Percentiles rank a stretch among this genome's conserved stretches.
phyloP scores from a whole-genome alignment of 1,139 yeast genomes.

The Kurtzmaniella quercitrusa region DNA sequence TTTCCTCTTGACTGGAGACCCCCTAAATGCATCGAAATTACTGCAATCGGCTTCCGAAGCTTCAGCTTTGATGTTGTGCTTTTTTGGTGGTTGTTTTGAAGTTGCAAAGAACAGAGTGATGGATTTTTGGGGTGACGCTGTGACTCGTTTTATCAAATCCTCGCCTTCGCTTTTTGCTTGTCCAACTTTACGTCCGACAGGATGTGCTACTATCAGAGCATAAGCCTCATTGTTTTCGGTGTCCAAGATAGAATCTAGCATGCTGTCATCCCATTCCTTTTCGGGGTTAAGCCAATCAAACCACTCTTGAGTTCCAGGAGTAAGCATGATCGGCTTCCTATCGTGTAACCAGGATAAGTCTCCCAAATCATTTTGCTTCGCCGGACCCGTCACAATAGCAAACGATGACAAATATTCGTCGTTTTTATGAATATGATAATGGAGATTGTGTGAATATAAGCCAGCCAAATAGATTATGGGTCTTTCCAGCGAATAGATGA shows the following conservation, averaged over 20 bases:
- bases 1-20: background rate
- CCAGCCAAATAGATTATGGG: constrained; percentile 71
- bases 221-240: constrained; percentile 38
- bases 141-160: constrained; percentile 31
- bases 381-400: constrained; percentile 72
- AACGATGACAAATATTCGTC: constrained; percentile 44
- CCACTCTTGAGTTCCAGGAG: constrained; percentile 56
- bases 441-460: constrained; percentile 48
- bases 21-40: background rate
- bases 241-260: constrained; percentile 35
- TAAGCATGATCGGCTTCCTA: constrained; percentile 71
- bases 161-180: constrained; percentile 49
- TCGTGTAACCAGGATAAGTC: constrained; percentile 66
- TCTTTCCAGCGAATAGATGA: constrained; percentile 48
- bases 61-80: background rate
- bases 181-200: constrained; percentile 65
- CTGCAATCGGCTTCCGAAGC: too few species aligned
- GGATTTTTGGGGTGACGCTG: constrained; percentile 15
- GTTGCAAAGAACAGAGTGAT: constrained; percentile 32
- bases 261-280: constrained; percentile 31
- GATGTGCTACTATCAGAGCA: constrained; percentile 44
- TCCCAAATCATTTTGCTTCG: constrained; percentile 39
- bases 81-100: constrained; percentile 5
- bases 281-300: constrained; percentile 58
- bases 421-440: constrained; percentile 22